Conservation (phyloP, 768 basidiomycete species). For the Leucosporidium yakuticum region DNA sequence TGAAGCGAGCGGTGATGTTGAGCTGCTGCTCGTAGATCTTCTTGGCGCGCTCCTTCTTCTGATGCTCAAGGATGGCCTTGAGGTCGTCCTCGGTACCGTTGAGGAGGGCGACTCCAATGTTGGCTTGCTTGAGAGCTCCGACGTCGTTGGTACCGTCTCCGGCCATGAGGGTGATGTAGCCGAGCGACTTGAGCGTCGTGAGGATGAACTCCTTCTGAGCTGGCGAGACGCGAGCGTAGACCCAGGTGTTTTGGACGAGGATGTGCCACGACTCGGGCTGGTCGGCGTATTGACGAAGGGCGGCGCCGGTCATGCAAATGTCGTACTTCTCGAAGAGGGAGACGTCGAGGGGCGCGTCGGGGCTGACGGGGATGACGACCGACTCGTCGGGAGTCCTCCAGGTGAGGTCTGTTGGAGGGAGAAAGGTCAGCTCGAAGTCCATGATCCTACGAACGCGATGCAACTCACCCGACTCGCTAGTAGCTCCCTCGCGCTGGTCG, state of each 20-base stretch:
- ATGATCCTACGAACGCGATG: background rate
- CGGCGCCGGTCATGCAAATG: constrained; percentile 91
- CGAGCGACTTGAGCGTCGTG: constrained; percentile 77
- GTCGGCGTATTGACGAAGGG: constrained; percentile 78
- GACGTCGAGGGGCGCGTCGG: constrained; percentile 67
- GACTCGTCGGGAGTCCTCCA: constrained; percentile 93
- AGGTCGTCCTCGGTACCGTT: constrained; percentile 89
- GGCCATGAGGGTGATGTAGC: constrained; percentile 93
- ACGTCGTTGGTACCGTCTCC: constrained; percentile 99
- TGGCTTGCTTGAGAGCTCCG: constrained; percentile 94
- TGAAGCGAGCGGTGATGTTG: constrained; percentile 80
- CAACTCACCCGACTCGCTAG: constrained; percentile 60
- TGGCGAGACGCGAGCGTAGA: constrained; percentile 96
- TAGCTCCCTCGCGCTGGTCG: constrained; percentile 75
- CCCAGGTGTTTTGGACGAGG: constrained; percentile 92
- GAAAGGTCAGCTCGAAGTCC: background rate
- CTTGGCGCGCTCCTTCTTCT: constrained; percentile 81
- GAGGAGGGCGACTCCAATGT: constrained; percentile 87
- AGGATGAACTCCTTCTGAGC: constrained; percentile 93
- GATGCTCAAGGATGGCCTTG: constrained; percentile 87
- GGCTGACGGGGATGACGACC: constrained; percentile 79
- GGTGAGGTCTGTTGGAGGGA: constrained; percentile 57
- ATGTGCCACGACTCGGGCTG: constrained; percentile 60
- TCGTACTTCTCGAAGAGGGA: constrained; percentile 79
- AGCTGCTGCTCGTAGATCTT: constrained; percentile 96